These are phyloP conservation scores for Heritiera fomes DNA, from an alignment of 345 rosid genomes.

Conservation along the genomic window DNA sequence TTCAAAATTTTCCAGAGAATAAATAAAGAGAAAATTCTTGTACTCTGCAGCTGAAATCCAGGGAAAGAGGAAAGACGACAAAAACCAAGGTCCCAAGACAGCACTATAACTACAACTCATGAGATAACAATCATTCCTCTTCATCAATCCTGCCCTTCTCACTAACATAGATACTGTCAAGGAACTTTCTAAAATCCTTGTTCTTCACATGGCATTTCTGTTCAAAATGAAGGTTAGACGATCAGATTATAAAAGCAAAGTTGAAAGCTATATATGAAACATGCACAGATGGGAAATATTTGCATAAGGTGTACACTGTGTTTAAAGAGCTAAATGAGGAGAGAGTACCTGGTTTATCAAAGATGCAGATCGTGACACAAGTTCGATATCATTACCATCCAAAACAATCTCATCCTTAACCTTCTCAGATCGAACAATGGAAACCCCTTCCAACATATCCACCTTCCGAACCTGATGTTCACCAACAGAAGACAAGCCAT, in stretches of 20 bases:
- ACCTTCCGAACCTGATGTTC: constrained; percentile 55
- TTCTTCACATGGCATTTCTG: constrained; percentile 77
- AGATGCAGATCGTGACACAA: constrained; percentile 61
- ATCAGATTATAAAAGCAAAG: neutral
- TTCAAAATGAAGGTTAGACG: constrained; percentile 11
- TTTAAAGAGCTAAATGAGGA: neutral
- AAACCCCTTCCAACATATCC: constrained; percentile 61
- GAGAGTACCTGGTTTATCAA: constrained; percentile 54
- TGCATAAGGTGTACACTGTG: neutral
- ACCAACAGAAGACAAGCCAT: neutral
- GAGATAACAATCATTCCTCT: constrained; percentile 39
- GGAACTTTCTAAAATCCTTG: constrained; percentile 64
- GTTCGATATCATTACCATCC: constrained; percentile 66
- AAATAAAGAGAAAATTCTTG: neutral
- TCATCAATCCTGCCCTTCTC: constrained; percentile 43
- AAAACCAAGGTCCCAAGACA: neutral
- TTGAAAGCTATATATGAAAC: neutral
- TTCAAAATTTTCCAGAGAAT: constrained; percentile 10
- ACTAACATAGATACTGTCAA: constrained; percentile 34
- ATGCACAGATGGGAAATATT: neutral
- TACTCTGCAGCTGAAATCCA: constrained; percentile 7
- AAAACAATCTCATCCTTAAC: constrained; percentile 63
- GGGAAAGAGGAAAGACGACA: neutral
- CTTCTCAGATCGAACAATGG: constrained; percentile 56
- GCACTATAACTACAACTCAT: neutral